A percentile compares a stretch with the other conserved stretches of the same genome.
Evolutionary conservation across 2,329 filamentous ascomycete genomes (phyloP).

Genomic region (Fusarium chaquense): DNA sequence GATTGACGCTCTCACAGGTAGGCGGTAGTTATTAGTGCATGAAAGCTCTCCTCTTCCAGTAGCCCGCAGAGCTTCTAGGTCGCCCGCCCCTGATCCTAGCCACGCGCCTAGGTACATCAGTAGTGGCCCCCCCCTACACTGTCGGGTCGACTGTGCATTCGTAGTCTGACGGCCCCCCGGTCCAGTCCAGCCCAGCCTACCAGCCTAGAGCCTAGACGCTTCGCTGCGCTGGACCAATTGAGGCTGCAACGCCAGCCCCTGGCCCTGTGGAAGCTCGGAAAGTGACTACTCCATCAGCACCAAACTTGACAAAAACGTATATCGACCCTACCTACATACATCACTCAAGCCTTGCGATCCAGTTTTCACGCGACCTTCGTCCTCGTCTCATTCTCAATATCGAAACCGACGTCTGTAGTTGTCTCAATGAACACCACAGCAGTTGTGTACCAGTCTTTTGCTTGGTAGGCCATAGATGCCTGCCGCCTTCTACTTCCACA

Average conservation of each 20-base stretch:
- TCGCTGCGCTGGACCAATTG: constrained; percentile 36
- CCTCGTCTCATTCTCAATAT: constrained; percentile 16
- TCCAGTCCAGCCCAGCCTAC: background rate
- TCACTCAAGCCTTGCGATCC: constrained; percentile 28
- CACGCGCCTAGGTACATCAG: constrained; percentile 31
- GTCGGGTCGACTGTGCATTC: constrained; percentile 38
- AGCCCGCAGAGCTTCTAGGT: constrained; percentile 21
- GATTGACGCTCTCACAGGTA: background rate
- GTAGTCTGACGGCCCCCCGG: constrained; percentile 33
- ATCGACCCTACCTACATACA: constrained; percentile 19
- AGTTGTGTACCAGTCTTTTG: constrained; percentile 40
- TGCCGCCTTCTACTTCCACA: constrained; percentile 35
- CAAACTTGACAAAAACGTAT: constrained; percentile 26
- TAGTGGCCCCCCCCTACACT: constrained; percentile 17
- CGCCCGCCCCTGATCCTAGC: constrained; percentile 41
- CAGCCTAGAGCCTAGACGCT: constrained; percentile 2
- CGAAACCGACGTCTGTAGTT: constrained; percentile 21
- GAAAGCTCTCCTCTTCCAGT: constrained; percentile 35
- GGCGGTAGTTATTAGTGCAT: constrained; percentile 19
- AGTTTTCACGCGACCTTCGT: constrained; percentile 19
- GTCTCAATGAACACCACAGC: constrained; percentile 42
- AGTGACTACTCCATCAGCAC: constrained; percentile 29
- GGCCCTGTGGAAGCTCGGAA: constrained; percentile 40
- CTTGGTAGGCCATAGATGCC: constrained; percentile 47
- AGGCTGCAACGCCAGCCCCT: constrained; percentile 42